Evolutionary conservation across 169 alveolate genomes (phyloP).

Genomic region (Theileria parva): DNA sequence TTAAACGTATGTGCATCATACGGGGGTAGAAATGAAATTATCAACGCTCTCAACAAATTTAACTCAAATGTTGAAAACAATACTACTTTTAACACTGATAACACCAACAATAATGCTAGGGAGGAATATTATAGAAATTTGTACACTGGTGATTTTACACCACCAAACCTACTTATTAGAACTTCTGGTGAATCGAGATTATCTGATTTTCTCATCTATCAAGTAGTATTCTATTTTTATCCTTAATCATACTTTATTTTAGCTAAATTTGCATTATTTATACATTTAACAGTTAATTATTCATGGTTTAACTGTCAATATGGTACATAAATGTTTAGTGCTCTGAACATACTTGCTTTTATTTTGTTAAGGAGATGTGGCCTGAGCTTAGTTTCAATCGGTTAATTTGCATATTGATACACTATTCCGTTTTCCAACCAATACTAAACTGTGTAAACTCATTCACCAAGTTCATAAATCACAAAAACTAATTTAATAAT

Average conservation of each 20-base stretch:
- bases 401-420: conserved; percentile 65
- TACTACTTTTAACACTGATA: neutral
- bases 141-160: conserved; percentile 70
- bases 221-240: conserved; percentile 50
- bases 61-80: neutral
- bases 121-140: conserved; percentile 63
- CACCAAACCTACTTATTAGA: conserved; percentile 84
- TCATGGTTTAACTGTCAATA: neutral
- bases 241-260: too few species aligned
- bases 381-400: conserved; percentile 68
- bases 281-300: neutral
- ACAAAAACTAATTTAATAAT: neutral
- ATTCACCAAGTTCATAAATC: conserved; percentile 3
- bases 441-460: neutral
- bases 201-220: conserved; percentile 86
- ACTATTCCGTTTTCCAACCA: conserved; percentile 68
- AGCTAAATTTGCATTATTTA: too few species aligned
- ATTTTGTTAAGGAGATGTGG: conserved; percentile 74
- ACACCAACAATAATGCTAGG: neutral
- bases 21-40: conserved; percentile 64
- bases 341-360: conserved; percentile 76
- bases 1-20: conserved; percentile 60
- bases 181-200: conserved; percentile 88
- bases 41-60: conserved; percentile 28
- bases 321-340: conserved; percentile 46